Evolutionary conservation across 192 early-diverging fungal genomes (phyloP).

Genomic region (Cetraspora pellucida): DNA sequence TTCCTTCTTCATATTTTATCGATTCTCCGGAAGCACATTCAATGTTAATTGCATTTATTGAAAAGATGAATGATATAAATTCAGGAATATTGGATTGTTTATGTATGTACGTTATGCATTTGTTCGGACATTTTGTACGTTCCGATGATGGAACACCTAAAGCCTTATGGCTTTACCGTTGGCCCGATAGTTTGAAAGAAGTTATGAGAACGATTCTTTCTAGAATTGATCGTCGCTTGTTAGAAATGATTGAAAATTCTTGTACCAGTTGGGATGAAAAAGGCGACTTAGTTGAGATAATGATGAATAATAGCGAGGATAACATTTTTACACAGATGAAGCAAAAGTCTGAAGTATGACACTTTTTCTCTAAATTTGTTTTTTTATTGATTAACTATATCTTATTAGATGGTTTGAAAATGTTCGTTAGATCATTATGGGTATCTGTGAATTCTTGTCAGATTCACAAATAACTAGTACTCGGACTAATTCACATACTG

Average conservation of each 20-base stretch:
- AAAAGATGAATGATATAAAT: slow-evolving; percentile 22
- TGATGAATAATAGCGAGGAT: neutral
- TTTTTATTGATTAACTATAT: neutral
- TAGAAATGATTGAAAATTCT: neutral
- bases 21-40: neutral
- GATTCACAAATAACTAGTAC: slow-evolving; percentile 9
- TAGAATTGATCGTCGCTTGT: neutral
- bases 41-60: neutral
- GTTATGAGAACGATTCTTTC: neutral
- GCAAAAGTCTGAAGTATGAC: slow-evolving; percentile 9
- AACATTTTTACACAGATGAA: neutral
- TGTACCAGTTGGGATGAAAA: neutral
- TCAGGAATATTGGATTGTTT: slow-evolving; percentile 13
- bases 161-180: slow-evolving; percentile 27
- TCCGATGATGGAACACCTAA: neutral
- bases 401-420: neutral
- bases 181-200: slow-evolving; percentile 31
- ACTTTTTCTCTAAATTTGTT: neutral
- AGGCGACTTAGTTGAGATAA: neutral
- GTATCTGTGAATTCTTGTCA: slow-evolving; percentile 1
- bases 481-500: neutral
- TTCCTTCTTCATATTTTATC: neutral
- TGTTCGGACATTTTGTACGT: neutral
- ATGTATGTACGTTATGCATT: slow-evolving; percentile 6
- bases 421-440: neutral